Percentiles rank a stretch among this genome's conserved stretches.
Conservation (phyloP, 2,329 filamentous ascomycete species). For the Fusarium sp. region DNA sequence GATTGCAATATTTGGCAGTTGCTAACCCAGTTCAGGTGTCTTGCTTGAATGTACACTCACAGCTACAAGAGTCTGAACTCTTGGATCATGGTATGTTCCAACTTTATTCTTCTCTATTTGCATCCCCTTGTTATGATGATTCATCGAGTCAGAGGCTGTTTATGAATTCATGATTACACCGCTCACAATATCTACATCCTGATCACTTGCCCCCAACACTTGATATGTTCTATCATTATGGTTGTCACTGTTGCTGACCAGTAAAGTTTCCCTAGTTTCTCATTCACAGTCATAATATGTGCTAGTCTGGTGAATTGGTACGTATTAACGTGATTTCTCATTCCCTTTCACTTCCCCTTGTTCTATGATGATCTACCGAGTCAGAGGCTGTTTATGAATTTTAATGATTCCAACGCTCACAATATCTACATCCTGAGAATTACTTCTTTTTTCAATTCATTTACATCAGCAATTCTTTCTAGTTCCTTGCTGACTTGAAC, state of each 20-base stretch:
- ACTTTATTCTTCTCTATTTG: neutral
- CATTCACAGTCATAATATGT: neutral
- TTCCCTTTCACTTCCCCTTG: neutral
- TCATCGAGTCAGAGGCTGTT: constrained; percentile 57
- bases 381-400: constrained; percentile 60
- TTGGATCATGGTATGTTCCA: constrained; percentile 36
- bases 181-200: constrained; percentile 43
- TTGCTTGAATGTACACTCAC: neutral
- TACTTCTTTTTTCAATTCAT: neutral
- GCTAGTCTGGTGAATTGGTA: constrained; percentile 42
- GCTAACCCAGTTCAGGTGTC: constrained; percentile 12
- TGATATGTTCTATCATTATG: neutral
- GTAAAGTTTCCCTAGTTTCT: neutral
- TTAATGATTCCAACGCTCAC: constrained; percentile 50
- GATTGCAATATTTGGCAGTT: neutral
- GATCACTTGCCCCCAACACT: constrained; percentile 3
- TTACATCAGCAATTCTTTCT: neutral
- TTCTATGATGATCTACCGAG: constrained; percentile 52
- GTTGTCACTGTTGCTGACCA: constrained; percentile 13
- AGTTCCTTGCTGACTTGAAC: neutral
- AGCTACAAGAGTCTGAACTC: neutral
- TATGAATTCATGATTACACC: constrained; percentile 52
- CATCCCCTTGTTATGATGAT: constrained; percentile 46
- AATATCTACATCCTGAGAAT: constrained; percentile 29
- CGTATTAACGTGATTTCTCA: constrained; percentile 7